phyloP scores from a whole-genome alignment of 176 grass and related monocot species.

The Phoenix dactylifera region DNA sequence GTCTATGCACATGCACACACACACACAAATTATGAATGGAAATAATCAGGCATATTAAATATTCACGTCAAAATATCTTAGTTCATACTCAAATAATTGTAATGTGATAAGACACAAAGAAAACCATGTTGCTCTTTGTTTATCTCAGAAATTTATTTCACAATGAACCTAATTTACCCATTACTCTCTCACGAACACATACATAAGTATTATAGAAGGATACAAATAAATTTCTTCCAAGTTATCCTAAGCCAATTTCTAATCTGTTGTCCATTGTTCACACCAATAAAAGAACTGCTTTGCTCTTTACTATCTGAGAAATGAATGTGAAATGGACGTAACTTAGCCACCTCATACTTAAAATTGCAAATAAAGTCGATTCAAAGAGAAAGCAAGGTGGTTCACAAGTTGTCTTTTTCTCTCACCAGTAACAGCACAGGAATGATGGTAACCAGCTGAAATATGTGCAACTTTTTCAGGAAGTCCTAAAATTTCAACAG shows the following conservation, averaged over 20 bases:
- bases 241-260: no score
- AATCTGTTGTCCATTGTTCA: no score
- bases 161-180: no score
- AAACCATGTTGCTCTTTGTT: neutral
- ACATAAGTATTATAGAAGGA: no score
- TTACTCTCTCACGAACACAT: no score
- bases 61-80: neutral
- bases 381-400: neutral
- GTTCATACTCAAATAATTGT: neutral
- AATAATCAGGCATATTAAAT: neutral
- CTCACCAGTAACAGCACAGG: conserved; percentile 74
- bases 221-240: no score
- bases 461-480: conserved; percentile 48
- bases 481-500: conserved; percentile 70
- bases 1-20: no score
- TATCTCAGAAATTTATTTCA: neutral
- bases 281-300: no score
- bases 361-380: no score
- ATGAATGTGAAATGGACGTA: neutral
- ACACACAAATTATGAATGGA: no score
- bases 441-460: conserved; percentile 82
- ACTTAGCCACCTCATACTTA: neutral
- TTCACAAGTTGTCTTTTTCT: conserved; percentile 8
- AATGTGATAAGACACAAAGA: no score
- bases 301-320: no score